Evolutionary conservation across 495 filamentous ascomycete genomes (phyloP), one percentile per base, ranked within the genome.

Genomic region (Pyronema domesticum): DNA sequence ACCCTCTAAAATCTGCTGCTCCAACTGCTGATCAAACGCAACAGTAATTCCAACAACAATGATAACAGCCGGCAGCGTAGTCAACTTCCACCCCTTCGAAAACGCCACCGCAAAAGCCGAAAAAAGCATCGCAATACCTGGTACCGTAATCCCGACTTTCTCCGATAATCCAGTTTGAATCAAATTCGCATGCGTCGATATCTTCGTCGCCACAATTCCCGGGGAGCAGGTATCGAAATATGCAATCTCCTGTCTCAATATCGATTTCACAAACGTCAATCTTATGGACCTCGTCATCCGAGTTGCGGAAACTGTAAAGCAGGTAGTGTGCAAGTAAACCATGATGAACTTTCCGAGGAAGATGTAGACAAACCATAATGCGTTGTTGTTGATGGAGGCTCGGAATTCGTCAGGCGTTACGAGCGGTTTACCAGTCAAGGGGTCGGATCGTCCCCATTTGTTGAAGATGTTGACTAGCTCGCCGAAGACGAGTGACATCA

Each of bases 281-380:
- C 77, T 70, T 51, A 80, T 67, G 30, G 69, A 67, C 0, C 75
- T 72, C 4, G 77, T 79, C 39, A 80, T 76, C 23, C 74, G 66
- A 7, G 74, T 66, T 46, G 76, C 74, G 17, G 72, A 68, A 55
- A 76, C n/a, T 7, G 76, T 74, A 56, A 78, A 78, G 43, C 73
- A 70, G n/a, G 75, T 58, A 34, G 53, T 64, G 15, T 58, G 49
- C 35, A 80, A 65, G 59, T 81, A 81, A 46, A 72, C 72, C 3
- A 80, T 58, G 7, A 72, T 58, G 53, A 78, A 76, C 58, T 78
- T 76, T 7, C 69, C 80, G 49, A 80, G 71, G 57, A 83, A 82
- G 6, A 83, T 65, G 53, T 79, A 80, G 23, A 80, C 69, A 47
- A 83, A 71, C 48, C 73, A 81, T 0, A 81, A 66, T 13, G 50